These are phyloP conservation scores for Chrysopogon serrulatus DNA, from an alignment of 176 grass and related monocot genomes.

Conservation along the genomic window DNA sequence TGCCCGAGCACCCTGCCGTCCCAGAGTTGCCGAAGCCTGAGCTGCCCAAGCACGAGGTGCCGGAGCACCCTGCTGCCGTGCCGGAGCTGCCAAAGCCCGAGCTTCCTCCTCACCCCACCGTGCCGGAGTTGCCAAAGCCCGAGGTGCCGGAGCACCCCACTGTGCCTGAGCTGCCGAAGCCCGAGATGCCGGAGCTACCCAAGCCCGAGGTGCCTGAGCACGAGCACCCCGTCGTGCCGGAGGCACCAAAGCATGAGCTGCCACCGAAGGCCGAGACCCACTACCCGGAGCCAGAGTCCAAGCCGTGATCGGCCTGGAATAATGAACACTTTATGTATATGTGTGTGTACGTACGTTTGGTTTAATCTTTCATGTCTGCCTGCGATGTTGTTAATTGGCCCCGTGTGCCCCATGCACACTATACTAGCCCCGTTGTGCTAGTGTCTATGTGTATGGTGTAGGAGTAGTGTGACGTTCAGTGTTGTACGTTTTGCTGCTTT, in stretches of 20 bases:
- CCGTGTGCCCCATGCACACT: neutral
- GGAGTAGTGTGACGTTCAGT: neutral
- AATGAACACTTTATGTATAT: neutral
- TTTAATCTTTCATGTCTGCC: neutral
- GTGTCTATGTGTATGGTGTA: neutral
- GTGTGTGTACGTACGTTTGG: neutral
- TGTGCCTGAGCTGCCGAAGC: no score
- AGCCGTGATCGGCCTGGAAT: neutral
- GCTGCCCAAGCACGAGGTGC: neutral
- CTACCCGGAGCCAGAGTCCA: neutral
- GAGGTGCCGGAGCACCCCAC: no score
- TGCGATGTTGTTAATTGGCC: neutral
- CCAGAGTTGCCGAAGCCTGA: constrained; percentile 10
- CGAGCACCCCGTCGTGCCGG: neutral
- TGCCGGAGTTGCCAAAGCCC: no score
- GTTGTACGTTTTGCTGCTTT: neutral
- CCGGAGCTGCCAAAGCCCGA: neutral
- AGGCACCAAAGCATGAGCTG: neutral
- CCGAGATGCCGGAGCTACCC: neutral
- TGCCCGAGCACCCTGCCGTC: neutral
- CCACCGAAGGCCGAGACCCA: neutral
- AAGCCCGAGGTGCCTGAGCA: neutral
- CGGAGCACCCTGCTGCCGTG: neutral
- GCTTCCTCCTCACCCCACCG: neutral
- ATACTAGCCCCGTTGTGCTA: neutral